phyloP scores from a whole-genome alignment of 306 rosid genomes.

The Lathyrus tuberosus region DNA sequence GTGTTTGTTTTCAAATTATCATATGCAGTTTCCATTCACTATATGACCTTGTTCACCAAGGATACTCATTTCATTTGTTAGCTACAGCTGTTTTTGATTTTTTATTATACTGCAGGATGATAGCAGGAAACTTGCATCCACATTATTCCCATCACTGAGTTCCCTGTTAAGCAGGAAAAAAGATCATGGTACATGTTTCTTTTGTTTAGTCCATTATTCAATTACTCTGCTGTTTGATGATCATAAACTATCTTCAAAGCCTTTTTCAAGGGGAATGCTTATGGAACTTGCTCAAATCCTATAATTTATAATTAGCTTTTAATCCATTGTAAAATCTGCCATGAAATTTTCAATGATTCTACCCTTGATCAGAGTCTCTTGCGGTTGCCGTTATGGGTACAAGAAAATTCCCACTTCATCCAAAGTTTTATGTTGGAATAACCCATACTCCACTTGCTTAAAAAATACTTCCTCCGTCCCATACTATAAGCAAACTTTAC shows the following conservation, averaged over 20 bases:
- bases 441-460: too few relatives aligned
- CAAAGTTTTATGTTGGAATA: too few relatives aligned
- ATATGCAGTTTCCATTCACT: slow-evolving; percentile 3
- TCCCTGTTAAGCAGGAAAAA: slow-evolving; percentile 70
- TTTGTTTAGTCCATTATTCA: slow-evolving; percentile 27
- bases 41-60: neutral
- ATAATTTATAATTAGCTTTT: neutral
- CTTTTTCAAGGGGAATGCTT: neutral
- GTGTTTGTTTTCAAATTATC: slow-evolving; percentile 3
- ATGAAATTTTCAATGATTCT: too few relatives aligned
- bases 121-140: slow-evolving; percentile 78
- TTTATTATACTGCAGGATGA: slow-evolving; percentile 67
- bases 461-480: too few relatives aligned
- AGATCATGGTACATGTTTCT: slow-evolving; percentile 73
- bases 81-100: slow-evolving; percentile 13
- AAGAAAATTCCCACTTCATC: too few relatives aligned
- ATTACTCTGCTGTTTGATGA: neutral
- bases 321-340: neutral
- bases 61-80: slow-evolving; percentile 21
- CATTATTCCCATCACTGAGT: slow-evolving; percentile 75
- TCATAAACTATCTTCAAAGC: slow-evolving; percentile 12
- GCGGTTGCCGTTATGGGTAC: too few relatives aligned
- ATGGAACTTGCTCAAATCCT: slow-evolving; percentile 20
- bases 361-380: too few relatives aligned
- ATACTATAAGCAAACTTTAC: too few relatives aligned